Evolutionary conservation across 257 asterid genomes (phyloP), one percentile per base, ranked within the genome.

Genomic region (Eustoma russellianum): DNA sequence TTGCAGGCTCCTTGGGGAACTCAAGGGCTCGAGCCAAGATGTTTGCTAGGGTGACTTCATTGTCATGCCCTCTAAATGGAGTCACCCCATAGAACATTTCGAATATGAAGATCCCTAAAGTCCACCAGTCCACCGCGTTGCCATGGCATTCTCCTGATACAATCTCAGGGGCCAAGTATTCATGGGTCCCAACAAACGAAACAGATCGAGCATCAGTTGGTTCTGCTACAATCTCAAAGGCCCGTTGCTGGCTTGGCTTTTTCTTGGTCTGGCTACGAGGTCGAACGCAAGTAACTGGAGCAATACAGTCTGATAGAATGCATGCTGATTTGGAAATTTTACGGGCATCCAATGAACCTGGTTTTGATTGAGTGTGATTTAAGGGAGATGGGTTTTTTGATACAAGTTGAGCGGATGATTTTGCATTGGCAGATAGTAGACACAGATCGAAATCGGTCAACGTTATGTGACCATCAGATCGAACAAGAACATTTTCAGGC

Each of bases 51-150:
- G 95, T 82, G 57, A 64, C 74, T 55, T 82, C 87, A 6, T 82
- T 69, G 16, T 70, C 80, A 19, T 40, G 48, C 33, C 93, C 95
- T 9, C 78, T 65, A 59, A 85, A 85, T 1, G 93, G 95, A 0
- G 95, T 85, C 45, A 62, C 64, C 10, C 93, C 93, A 9, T 85
- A 85, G 3, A 82, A 52, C 0, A 85, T 64, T 40, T 85, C 93
- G 6, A 75, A 85, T 3, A 78, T 53, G 46, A 82, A 78, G 14
- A 80, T 30, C 47, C 93, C 93, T 28, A 85, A 47, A 0, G 89
- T 85, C 95, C 95, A 85, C 90, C 93, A 85, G 52, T 85, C 95
- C 50, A 85, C 93, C 0, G 87, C 77, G 56, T 75, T 82, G 0
- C 95, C 95, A 33, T 85, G 93, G 19, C 89, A 93, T 38, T 85